Conservation (phyloP, 140 eudicot species). For the Bidens hawaiensis region DNA sequence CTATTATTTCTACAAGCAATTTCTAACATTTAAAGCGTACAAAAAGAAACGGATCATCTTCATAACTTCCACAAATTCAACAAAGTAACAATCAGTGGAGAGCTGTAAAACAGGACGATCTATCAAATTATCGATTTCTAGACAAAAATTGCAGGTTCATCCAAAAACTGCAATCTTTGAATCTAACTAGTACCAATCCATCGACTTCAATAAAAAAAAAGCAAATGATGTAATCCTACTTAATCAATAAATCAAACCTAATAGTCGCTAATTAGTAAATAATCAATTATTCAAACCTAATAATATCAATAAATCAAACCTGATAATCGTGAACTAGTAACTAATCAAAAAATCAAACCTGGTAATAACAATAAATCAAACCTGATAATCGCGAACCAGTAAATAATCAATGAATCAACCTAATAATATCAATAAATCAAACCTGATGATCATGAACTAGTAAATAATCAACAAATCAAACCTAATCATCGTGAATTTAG, state of each 20-base stretch:
- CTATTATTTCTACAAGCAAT: conserved; percentile 1
- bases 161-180: conserved; percentile 8
- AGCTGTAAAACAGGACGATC: neutral
- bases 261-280: neutral
- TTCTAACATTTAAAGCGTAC: neutral
- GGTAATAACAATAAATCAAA: neutral
- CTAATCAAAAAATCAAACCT: neutral
- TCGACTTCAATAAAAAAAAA: neutral
- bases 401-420: neutral
- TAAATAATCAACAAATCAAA: neutral
- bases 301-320: neutral
- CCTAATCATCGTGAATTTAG: neutral
- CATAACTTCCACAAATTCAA: neutral
- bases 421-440: neutral
- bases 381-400: neutral
- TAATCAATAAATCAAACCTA: neutral
- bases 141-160: neutral
- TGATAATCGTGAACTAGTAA: neutral
- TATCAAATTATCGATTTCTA: neutral
- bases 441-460: neutral
- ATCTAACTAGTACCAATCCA: neutral
- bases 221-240: neutral
- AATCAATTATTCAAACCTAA: neutral
- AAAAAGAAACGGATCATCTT: neutral
- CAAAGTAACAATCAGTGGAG: neutral